Base-by-base conservation (phyloP, 768 basidiomycete species). In the Dictyophora rubrovolvata region DNA sequence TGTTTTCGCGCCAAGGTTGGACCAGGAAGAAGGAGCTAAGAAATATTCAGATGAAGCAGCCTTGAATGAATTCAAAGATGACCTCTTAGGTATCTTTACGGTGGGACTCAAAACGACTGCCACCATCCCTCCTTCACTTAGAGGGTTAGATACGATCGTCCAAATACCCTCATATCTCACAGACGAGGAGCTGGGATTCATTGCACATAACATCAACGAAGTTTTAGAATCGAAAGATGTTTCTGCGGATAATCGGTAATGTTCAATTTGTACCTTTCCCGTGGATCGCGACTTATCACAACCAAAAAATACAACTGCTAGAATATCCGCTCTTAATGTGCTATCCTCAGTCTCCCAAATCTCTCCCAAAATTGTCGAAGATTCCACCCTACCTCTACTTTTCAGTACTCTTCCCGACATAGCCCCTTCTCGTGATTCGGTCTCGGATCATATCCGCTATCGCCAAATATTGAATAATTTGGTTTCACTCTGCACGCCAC, bases 311-410 rank as follows among this genome's bases (percentile, higher is more conserved):
- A 7, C 65, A 28, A 28, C 28, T 28, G 28, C 28, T 28, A 91
- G 89, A 58, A 77, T 79, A 50, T 77, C 77, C 14, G 73, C 81
- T 17, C 71, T 93, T 21, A 77, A 80, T 47, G 72, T 91, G 5
- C 72, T 93, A n/a, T 76, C 78, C 1, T 76, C 74, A 0, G 79
- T 93, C 36, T 79, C 90, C 4, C 63, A 72, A 18, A 69, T 71
- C n/a, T 69, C 84, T 1, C 81, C 92, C 11, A 74, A 74, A 17
- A 81, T 86, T 61, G 75, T 98, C 35, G 79, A 83, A 54, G 77
- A 83, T 33, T 82, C 84, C 59, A 91, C 86, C 0, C 80, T 98
- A 3, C 93, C 94, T 0, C 71, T 87, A 1, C 78, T 98, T 10
- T 90, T 96, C 68, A 73, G 74, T 33, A 72, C 81, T 9, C 78